phyloP scores from a whole-genome alignment of 108 stramenopile species.

The Nitzschia sp. region DNA sequence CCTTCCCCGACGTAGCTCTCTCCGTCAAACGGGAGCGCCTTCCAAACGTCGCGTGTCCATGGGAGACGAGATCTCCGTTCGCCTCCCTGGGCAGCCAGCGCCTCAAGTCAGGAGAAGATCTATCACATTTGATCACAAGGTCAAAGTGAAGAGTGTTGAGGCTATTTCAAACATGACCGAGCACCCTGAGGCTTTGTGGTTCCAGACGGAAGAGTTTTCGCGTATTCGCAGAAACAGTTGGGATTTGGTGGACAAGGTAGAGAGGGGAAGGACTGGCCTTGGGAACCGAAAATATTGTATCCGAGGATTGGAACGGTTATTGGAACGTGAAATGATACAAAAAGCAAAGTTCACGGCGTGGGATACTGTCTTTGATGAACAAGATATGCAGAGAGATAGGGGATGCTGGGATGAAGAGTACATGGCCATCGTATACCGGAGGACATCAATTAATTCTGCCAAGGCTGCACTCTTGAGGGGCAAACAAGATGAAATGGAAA shows the following conservation, averaged over 20 bases:
- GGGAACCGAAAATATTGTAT: conserved; percentile 8
- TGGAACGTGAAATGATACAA: not conserved
- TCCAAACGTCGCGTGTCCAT: conserved; percentile 4
- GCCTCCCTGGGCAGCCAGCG: not conserved
- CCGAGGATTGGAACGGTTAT: conserved; percentile 3
- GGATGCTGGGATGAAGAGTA: conserved; percentile 4
- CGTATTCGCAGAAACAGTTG: conserved; percentile 7
- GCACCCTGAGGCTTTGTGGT: conserved; percentile 3
- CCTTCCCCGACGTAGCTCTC: conserved; percentile 12
- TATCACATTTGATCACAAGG: not conserved
- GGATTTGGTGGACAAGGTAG: conserved; percentile 15
- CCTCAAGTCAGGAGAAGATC: conserved; percentile 5
- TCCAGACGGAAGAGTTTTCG: conserved; percentile 8
- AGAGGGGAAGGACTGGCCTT: conserved; percentile 5
- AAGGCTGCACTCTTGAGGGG: conserved; percentile 1
- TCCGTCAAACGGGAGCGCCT: not conserved
- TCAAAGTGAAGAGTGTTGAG: conserved; percentile 12
- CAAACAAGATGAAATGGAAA: conserved; percentile 11
- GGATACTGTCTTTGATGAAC: conserved; percentile 18
- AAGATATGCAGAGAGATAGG: conserved; percentile 7
- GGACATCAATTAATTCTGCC: not conserved
- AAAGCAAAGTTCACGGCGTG: conserved; percentile 1
- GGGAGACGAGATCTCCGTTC: conserved; percentile 5
- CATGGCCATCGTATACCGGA: conserved; percentile 2
- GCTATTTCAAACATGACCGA: not conserved